phyloP scores from a whole-genome alignment of 2,329 filamentous ascomycete species.

The Ophiostoma novo-ulmi region DNA sequence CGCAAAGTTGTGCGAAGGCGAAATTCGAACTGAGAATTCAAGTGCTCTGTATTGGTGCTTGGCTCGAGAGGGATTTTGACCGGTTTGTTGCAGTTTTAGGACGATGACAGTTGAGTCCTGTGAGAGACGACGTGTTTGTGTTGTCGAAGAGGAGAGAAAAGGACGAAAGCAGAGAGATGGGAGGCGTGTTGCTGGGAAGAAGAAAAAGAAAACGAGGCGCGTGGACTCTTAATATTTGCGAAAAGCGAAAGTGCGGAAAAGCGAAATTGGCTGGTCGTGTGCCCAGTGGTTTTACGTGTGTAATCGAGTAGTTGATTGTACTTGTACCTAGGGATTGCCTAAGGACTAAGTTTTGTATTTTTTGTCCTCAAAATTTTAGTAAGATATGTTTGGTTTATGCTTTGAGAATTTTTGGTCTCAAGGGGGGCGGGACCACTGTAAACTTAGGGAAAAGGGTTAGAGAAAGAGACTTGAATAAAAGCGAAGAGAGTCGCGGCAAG shows the following conservation, averaged over 20 bases:
- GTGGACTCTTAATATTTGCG: conserved; percentile 1
- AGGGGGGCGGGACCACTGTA: conserved; percentile 15
- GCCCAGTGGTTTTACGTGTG: background rate
- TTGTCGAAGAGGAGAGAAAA: background rate
- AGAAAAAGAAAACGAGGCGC: background rate
- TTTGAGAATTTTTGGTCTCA: background rate
- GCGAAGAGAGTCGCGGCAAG: conserved; percentile 12
- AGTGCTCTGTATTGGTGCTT: background rate
- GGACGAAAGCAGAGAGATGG: background rate
- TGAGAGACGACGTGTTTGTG: background rate
- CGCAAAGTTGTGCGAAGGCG: background rate
- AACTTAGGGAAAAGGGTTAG: background rate
- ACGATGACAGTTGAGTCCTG: background rate
- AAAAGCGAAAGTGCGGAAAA: background rate
- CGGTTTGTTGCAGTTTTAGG: background rate
- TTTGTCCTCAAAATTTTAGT: background rate
- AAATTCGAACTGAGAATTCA: background rate
- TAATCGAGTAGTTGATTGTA: background rate
- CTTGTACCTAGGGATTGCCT: background rate
- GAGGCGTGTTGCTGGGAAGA: background rate
- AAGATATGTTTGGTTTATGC: background rate
- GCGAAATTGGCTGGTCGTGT: conserved; percentile 9
- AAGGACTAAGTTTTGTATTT: background rate
- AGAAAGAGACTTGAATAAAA: background rate
- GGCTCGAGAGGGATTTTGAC: background rate